These are phyloP conservation scores for Aquilaria yunnanensis DNA, from an alignment of 345 rosid species.

Conservation along the genomic window DNA sequence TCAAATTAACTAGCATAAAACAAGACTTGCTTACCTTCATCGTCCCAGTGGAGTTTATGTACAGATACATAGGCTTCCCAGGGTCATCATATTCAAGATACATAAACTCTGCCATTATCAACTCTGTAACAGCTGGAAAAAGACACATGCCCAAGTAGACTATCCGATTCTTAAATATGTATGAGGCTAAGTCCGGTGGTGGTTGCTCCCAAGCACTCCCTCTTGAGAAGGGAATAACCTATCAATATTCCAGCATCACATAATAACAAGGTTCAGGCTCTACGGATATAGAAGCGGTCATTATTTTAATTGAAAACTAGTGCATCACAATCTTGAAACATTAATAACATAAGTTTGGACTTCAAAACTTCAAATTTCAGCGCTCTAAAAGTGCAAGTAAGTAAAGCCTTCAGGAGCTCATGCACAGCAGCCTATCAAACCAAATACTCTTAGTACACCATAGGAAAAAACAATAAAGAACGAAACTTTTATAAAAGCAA, in stretches of 20 bases:
- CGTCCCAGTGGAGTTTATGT: constrained; percentile 94
- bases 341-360: neutral
- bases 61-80: constrained; percentile 81
- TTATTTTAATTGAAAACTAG: neutral
- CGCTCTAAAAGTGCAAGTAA: neutral
- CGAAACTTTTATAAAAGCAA: constrained; percentile 4
- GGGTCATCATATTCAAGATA: constrained; percentile 83
- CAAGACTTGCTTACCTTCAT: constrained; percentile 49
- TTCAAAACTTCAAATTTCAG: neutral
- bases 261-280: neutral
- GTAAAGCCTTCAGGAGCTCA: neutral
- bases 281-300: neutral
- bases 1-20: neutral
- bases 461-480: neutral
- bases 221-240: constrained; percentile 79
- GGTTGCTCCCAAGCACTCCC: constrained; percentile 88
- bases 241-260: constrained; percentile 4
- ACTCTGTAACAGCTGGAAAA: constrained; percentile 86
- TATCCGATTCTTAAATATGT: constrained; percentile 71
- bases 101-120: constrained; percentile 79
- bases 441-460: no score
- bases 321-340: neutral
- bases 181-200: constrained; percentile 89
- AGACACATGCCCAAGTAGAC: constrained; percentile 96
- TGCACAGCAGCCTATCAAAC: neutral